Evolutionary conservation across 495 filamentous ascomycete species (phyloP), one percentile per base, ranked within the genome.

Genomic region (Podospora tetraspora): DNA sequence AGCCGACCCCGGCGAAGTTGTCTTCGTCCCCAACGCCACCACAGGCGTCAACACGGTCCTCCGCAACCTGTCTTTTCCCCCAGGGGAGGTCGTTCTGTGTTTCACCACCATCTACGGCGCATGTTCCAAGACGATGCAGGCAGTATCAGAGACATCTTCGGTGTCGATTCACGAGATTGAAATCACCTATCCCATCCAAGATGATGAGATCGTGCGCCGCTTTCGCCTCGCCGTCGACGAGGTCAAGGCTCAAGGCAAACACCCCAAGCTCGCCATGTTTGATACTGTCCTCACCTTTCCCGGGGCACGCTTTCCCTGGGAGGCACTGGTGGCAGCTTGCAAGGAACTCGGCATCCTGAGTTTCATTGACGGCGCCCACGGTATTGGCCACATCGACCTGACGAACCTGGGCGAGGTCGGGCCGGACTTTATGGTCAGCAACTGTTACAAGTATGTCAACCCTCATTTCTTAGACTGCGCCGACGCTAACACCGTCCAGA

Each of bases 1-100:
- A 64, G 85, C 84, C 7, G 84, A 86, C 12, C 73, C 79, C 19
- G 78, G 85, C 11, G 88, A 90, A 58, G 81, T 90, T 37, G 91
- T 94, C 3, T 87, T 92, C 62, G 87, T 94, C 23, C 84, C 86
- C 9, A 96, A 96, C 73, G 89, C 91, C 52, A 93, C 92, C 0
- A 91, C 87, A 0, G 92, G 88, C 58, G 77, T 94, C 10, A 90
- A 91, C 72, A 91, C 89, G 0, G 84, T 95, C 9, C 81, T 96
- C 12, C 85, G 86, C 23, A 90, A 89, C 69, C 78, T 96, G 22
- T 72, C 75, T 0, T 92, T 77, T 74, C 66, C 79, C 57, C 57
- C 73, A 61, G 73, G 83, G 52, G 88, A 90, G 62, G 82, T 84
- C 8, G 82, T 92, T 57, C 61, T 91, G 29, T 81, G 83, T 66